Base-by-base conservation (phyloP, 441 rosid genomes). In the Erysimum cheiri region DNA sequence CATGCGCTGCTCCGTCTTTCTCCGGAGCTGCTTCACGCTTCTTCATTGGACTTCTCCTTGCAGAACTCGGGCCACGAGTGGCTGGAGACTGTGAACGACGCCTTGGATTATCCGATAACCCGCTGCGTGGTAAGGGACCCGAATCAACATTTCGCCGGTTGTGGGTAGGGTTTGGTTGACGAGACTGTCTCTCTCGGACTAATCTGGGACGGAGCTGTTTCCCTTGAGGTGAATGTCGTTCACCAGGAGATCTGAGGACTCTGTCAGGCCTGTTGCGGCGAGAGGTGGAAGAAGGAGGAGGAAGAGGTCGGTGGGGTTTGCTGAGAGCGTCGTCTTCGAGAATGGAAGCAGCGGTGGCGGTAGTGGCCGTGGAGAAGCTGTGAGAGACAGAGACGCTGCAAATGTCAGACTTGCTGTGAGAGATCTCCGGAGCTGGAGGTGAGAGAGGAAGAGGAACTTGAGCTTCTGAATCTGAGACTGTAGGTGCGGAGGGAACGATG, bases 241-340 rank as follows among this genome's bases (percentile, higher is more conserved):
- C 79, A 71, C 52, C 81, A 7, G 83, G 84, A 56, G 85, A 69
- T 44, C 66, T 78, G 4, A 82, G 47, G 35, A 53, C 44, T 69
- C 78, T 78, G 8, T 69, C 39, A n/a, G 80, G 81, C 46, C 86
- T 87, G 74, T 81, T 82, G 37, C 76, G 88, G 29, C 71, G 77
- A 77, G 81, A 86, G 55, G 77, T 70, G 3, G 64, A 59, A 5
- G 73, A 79, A 67, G 24, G 26, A 46, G 87, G 74, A 71, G 78
- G 83, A 41, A 65, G 77, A 66, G 67, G 78, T 37, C 78, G 77
- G 62, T 60, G 72, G 40, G 70, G 76, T 54, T 80, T 82, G 86
- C 98, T 87, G 6, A 75, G 83, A 11, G 81, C 96, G 71, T 91
- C 93, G 65, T 84, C 85, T 22, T 88, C 97, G 72, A 75, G 80